Conservation (phyloP, 140 eudicot species). For the Stevia rebaudiana region DNA sequence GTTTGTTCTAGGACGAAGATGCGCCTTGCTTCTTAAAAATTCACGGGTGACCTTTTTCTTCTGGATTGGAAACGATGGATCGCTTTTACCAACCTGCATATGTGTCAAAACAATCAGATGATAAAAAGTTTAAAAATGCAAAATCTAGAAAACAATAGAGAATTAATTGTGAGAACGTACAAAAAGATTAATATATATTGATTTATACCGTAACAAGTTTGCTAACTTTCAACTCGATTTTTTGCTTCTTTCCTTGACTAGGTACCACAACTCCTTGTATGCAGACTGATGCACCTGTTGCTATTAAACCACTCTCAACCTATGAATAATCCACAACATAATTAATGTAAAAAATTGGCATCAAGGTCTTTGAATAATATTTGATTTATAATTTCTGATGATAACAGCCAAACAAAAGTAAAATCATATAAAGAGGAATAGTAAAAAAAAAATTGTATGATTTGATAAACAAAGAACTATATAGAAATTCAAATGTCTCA, state of each 20-base stretch:
- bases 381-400: background rate
- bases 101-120: constrained; percentile 5
- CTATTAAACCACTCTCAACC: constrained; percentile 69
- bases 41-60: constrained; percentile 87
- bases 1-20: constrained; percentile 97
- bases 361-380: background rate
- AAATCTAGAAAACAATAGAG: background rate
- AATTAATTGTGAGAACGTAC: background rate
- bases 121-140: background rate
- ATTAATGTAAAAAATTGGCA: constrained; percentile 8
- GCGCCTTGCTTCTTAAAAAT: constrained; percentile 91
- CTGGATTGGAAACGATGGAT: constrained; percentile 82
- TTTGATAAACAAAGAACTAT: background rate
- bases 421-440: constrained; percentile 1
- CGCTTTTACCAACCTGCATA: constrained; percentile 77
- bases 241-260: constrained; percentile 90
- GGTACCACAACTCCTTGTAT: constrained; percentile 69
- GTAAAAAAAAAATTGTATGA: background rate
- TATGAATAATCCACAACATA: constrained; percentile 19
- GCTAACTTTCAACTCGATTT: constrained; percentile 69
- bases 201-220: constrained; percentile 63
- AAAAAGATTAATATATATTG: background rate
- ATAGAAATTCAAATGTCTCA: background rate
- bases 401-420: background rate
- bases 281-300: constrained; percentile 85